These are phyloP conservation scores for Schizothecium vesticola DNA, from an alignment of 495 filamentous ascomycete species.

Conservation along the genomic window DNA sequence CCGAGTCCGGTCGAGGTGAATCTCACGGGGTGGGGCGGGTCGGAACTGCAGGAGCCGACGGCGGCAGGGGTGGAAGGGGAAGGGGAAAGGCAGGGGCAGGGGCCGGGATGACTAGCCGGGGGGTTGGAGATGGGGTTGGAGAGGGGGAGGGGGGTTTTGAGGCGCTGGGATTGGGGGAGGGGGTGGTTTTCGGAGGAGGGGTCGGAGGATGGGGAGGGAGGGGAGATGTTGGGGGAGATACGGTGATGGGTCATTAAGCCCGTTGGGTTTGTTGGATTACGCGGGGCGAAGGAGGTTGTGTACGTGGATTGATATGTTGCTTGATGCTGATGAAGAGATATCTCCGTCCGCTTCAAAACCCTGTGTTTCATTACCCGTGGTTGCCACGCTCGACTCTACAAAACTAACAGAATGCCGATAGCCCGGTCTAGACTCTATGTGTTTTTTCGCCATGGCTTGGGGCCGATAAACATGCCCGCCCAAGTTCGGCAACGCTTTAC, in stretches of 20 bases:
- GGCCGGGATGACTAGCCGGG: neutral
- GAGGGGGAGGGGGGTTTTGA: neutral
- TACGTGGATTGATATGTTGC: neutral
- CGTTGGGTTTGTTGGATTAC: neutral
- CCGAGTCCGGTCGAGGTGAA: conserved; percentile 52
- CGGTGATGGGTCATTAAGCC: too few species aligned
- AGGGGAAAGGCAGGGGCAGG: neutral
- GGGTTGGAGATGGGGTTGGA: neutral
- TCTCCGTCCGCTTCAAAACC: too few species aligned
- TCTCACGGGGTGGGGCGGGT: conserved; percentile 52
- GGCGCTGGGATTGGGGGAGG: neutral
- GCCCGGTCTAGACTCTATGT: neutral
- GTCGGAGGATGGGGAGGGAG: too few species aligned
- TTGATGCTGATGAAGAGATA: neutral
- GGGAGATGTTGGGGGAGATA: neutral
- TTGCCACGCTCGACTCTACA: neutral
- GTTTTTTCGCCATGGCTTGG: neutral
- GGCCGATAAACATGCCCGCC: too few species aligned
- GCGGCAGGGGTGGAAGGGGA: neutral
- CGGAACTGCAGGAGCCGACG: conserved; percentile 14
- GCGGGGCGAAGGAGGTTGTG: neutral
- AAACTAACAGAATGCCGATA: neutral
- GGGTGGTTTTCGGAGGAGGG: neutral
- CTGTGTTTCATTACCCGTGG: too few species aligned
- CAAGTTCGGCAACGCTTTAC: conserved; percentile 2